Base-by-base conservation (phyloP, 345 rosid species). In the Pseudoturritis turrita region DNA sequence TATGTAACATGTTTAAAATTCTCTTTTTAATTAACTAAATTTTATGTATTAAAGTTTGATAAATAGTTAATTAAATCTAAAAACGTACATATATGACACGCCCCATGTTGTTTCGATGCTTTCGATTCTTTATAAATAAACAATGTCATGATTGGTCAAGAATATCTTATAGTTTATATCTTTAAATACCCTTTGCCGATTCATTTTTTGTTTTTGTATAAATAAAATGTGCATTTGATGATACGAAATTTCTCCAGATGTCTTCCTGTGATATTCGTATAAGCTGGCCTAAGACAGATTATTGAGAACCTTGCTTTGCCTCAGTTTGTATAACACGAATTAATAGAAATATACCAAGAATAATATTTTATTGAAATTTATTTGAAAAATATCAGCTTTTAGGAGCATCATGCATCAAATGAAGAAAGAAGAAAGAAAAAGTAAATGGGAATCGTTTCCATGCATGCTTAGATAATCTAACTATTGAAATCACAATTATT, bases 291-390 rank as follows among this genome's bases (percentile, higher is more conserved):
- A 23, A 33, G 53, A 43, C 7, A 62, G 69, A 72, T 53, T 33
- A 62, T 19, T 55, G 58, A 65, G 77, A 73, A 73, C 65, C 65
- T 73, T 65, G 40, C 70, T 72, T 53, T 72, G 55, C 55, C 37
- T 53, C 39, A 17, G 51, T 37, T 59, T 59, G 59, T 45, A 58
- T 21, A 59, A 59, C 59, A 46, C 33, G 25, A 43, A 21, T 23
- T 47, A 59, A 35, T 8, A 58, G 14, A 65, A 28, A 33, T 47
- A 21, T 47, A 46, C 29, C 56, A 46, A 31, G 31, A 18, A 51
- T 31, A 23, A 46, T 63, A 45, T 29, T 31, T 31, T 63, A 31
- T 31, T 47, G 29, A 21, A 28, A 43, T 31, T n/a, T 45, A 29
- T 44, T 62, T 62, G 41, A 11, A 18, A 65, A 23, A 54, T 15